phyloP scores from a whole-genome alignment of 1,284 basidiomycete species.

The Kwoniella shivajii region DNA sequence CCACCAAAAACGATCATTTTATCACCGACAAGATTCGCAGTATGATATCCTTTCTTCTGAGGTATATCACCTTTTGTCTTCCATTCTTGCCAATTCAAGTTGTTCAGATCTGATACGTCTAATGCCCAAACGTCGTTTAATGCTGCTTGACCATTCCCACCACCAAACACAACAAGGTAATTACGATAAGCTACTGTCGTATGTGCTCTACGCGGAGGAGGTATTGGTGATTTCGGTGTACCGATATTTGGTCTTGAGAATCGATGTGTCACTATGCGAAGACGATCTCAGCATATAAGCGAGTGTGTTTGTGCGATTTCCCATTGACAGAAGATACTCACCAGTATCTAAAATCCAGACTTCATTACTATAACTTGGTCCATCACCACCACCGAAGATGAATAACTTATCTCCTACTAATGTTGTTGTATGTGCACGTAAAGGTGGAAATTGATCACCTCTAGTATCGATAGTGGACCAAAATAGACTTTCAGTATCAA shows the following conservation, averaged over 20 bases:
- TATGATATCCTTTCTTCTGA: constrained; percentile 81
- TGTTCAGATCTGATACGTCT: constrained; percentile 58
- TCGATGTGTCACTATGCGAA: constrained; percentile 58
- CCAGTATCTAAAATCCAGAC: constrained; percentile 81
- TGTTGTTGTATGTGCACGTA: constrained; percentile 85
- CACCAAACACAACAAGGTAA: constrained; percentile 84
- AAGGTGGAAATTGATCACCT: constrained; percentile 76
- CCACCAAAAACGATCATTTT: constrained; percentile 59
- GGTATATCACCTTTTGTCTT: constrained; percentile 49
- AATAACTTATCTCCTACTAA: constrained; percentile 75
- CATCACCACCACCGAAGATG: constrained; percentile 84
- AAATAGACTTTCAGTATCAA: constrained; percentile 88
- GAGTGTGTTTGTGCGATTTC: background rate
- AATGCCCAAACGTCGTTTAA: constrained; percentile 88
- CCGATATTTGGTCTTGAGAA: constrained; percentile 60
- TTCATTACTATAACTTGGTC: constrained; percentile 61
- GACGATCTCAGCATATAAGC: background rate
- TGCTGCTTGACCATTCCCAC: constrained; percentile 84
- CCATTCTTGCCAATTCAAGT: constrained; percentile 60
- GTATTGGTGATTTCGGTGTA: constrained; percentile 55
- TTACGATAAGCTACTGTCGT: constrained; percentile 74
- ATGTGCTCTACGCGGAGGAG: constrained; percentile 76
- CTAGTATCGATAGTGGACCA: constrained; percentile 76
- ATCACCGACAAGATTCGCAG: constrained; percentile 80
- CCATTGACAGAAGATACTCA: constrained; percentile 24